These are phyloP conservation scores for Boechera stricta DNA, from an alignment of 345 rosid genomes.

Conservation along the genomic window DNA sequence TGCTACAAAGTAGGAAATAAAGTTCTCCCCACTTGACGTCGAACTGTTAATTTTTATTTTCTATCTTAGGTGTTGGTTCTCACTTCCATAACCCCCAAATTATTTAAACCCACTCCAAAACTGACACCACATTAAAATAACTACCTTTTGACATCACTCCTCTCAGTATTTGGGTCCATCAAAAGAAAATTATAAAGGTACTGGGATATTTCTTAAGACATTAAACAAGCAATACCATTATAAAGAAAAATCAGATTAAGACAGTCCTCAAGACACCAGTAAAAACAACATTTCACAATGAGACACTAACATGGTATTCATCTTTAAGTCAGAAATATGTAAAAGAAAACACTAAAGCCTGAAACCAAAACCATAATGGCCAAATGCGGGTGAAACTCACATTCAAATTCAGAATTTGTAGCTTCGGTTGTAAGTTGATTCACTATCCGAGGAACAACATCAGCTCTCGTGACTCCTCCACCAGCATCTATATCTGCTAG, in stretches of 20 bases:
- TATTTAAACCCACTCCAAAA: slow-evolving; percentile 4
- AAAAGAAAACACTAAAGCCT: slow-evolving; percentile 24
- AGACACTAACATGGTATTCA: slow-evolving; percentile 8
- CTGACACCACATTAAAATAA: slow-evolving; percentile 22
- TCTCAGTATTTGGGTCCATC: slow-evolving; percentile 20
- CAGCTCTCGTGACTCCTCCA: slow-evolving; percentile 99
- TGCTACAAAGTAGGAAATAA: slow-evolving; percentile 8
- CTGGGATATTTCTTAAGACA: slow-evolving; percentile 21
- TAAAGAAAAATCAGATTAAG: slow-evolving; percentile 16
- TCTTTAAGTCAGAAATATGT: slow-evolving; percentile 10
- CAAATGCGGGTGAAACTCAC: slow-evolving; percentile 47
- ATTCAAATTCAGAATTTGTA: slow-evolving; percentile 74
- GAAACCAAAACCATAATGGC: slow-evolving; percentile 15
- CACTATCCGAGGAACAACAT: slow-evolving; percentile 91
- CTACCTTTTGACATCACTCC: slow-evolving; percentile 14
- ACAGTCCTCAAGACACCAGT: background rate
- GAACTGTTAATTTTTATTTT: slow-evolving; percentile 15
- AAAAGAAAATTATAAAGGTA: slow-evolving; percentile 4
- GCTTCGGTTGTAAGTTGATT: slow-evolving; percentile 83
- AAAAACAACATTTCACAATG: slow-evolving; percentile 21
- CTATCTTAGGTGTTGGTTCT: slow-evolving; percentile 26
- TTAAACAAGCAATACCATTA: slow-evolving; percentile 26
- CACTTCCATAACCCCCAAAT: slow-evolving; percentile 28
- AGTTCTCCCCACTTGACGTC: slow-evolving; percentile 14
- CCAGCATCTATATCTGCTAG: slow-evolving; percentile 95